A percentile compares a stretch with the other conserved stretches of the same genome.
Evolutionary conservation across 371 early-diverging fungal species (phyloP).

Genomic region (Mortierella sp.): DNA sequence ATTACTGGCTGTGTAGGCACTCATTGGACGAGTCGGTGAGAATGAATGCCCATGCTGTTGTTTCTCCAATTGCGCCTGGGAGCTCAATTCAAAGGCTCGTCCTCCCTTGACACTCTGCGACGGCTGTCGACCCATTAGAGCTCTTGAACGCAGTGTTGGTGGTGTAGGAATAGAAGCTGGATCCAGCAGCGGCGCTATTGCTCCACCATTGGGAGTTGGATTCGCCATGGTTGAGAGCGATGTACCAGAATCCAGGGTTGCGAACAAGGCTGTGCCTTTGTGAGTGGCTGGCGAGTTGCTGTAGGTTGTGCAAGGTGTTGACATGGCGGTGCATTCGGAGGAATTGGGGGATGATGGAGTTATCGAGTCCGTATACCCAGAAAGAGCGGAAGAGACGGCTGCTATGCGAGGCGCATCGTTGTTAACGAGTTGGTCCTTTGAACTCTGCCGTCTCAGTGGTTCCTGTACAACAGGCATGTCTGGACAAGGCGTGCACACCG

Average conservation of each 20-base stretch:
- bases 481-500: not conserved
- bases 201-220: not conserved
- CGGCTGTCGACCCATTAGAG: slow-evolving; percentile 5
- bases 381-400: not conserved
- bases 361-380: slow-evolving; percentile 17
- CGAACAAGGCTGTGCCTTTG: slow-evolving; percentile 17
- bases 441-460: not conserved
- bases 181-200: slow-evolving; percentile 16
- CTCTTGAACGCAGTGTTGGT: not conserved
- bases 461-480: not conserved
- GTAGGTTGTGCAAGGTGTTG: slow-evolving; percentile 27
- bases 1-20: slow-evolving; percentile 21
- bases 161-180: slow-evolving; percentile 9
- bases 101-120: slow-evolving; percentile 21
- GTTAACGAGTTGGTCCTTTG: slow-evolving; percentile 1
- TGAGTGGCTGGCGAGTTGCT: slow-evolving; percentile 26
- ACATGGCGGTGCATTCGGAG: slow-evolving; percentile 17
- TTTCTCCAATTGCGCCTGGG: slow-evolving; percentile 23
- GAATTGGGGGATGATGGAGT: slow-evolving; percentile 40
- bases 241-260: slow-evolving; percentile 10
- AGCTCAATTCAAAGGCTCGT: slow-evolving; percentile 25
- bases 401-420: not conserved
- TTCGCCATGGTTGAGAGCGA: slow-evolving; percentile 4
- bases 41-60: slow-evolving; percentile 3
- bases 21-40: slow-evolving; percentile 29